A percentile compares a stretch with the other conserved stretches of the same genome.
Conservation (phyloP, 2,329 filamentous ascomycete species). For the Venturia effusa region DNA sequence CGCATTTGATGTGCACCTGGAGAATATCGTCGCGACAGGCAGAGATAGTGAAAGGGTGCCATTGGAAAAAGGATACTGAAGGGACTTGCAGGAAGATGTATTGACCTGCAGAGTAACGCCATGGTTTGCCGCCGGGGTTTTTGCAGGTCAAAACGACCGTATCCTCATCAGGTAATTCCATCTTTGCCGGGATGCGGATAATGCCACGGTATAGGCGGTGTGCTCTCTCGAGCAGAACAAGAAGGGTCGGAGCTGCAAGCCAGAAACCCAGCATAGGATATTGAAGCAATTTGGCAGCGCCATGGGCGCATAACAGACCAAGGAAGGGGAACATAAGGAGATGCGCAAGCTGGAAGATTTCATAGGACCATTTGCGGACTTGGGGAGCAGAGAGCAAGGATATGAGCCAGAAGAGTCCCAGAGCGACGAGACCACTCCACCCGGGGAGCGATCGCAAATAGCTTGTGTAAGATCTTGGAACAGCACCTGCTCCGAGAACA, state of each 20-base stretch:
- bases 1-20: constrained; percentile 47
- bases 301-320: constrained; percentile 44
- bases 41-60: constrained; percentile 51
- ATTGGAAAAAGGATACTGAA: constrained; percentile 42
- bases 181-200: constrained; percentile 35
- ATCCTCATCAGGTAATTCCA: constrained; percentile 41
- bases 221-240: constrained; percentile 39
- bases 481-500: constrained; percentile 33
- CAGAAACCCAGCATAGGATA: constrained; percentile 48
- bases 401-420: constrained; percentile 41
- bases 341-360: constrained; percentile 47
- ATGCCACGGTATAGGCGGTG: constrained; percentile 39
- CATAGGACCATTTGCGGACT: constrained; percentile 42
- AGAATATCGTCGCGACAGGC: constrained; percentile 42
- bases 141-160: constrained; percentile 40
- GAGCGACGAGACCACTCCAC: constrained; percentile 38
- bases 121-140: constrained; percentile 38
- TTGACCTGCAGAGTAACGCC: constrained; percentile 46
- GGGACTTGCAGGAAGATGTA: constrained; percentile 48
- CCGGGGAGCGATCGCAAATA: constrained; percentile 40
- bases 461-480: constrained; percentile 34
- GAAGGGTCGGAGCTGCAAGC: constrained; percentile 41
- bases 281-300: constrained; percentile 39
- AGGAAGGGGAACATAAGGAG: constrained; percentile 49
- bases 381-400: constrained; percentile 39